These are phyloP conservation scores for Chaetomium strumarium DNA, from an alignment of 2,329 filamentous ascomycete species.

Conservation along the genomic window DNA sequence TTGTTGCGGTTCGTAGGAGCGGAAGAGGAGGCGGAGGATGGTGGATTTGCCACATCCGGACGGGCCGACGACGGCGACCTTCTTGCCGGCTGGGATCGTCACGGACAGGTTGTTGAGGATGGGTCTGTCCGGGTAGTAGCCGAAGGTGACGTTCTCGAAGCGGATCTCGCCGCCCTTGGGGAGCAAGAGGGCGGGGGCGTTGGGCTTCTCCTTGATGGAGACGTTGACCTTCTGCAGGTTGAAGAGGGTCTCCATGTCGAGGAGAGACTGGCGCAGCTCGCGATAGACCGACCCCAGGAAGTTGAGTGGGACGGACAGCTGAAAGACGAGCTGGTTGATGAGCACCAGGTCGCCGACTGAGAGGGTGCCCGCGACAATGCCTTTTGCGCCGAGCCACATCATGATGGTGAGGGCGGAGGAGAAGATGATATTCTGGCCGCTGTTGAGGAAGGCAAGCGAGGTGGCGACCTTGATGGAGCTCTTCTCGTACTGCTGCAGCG, in stretches of 20 bases:
- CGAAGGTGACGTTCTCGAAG: conserved; percentile 93
- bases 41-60: conserved; percentile 97
- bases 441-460: conserved; percentile 86
- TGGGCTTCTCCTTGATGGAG: conserved; percentile 68
- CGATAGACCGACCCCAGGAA: conserved; percentile 98
- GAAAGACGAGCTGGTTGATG: conserved; percentile 98
- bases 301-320: conserved; percentile 93
- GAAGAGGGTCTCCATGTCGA: conserved; percentile 99
- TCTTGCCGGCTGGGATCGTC: conserved; percentile 91
- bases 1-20: conserved; percentile 83
- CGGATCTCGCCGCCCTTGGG: conserved; percentile 78
- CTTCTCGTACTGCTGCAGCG: conserved; percentile 79
- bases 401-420: conserved; percentile 87
- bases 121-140: conserved; percentile 78
- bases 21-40: conserved; percentile 81
- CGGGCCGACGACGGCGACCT: conserved; percentile 90
- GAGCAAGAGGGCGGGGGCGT: conserved; percentile 68
- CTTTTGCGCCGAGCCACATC: conserved; percentile 95
- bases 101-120: conserved; percentile 81
- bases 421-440: conserved; percentile 95
- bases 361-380: conserved; percentile 72
- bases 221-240: conserved; percentile 96
- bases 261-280: conserved; percentile 84
- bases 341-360: conserved; percentile 96
- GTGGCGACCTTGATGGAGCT: conserved; percentile 97